Conservation (phyloP, 208 protist species). For the Acanthamoeba triangularis region DNA sequence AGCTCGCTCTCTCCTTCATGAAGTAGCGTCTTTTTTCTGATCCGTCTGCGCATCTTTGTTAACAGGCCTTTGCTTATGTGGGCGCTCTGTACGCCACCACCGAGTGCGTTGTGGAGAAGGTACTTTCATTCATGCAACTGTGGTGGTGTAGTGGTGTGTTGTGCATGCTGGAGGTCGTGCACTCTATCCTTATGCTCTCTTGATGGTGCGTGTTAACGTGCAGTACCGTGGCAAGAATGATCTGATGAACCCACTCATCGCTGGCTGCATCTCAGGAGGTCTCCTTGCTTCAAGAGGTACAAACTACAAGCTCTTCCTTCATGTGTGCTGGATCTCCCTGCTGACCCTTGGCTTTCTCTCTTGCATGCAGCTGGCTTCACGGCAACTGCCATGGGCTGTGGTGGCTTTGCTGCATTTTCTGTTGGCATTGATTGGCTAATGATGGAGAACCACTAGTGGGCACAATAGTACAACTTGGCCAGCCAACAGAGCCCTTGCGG, state of each 20-base stretch:
- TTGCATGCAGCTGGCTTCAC: background rate
- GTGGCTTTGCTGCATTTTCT: slow-evolving; percentile 35
- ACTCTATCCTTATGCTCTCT: background rate
- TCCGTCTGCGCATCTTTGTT: background rate
- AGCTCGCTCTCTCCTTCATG: background rate
- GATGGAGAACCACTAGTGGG: background rate
- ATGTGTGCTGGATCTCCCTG: background rate
- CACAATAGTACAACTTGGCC: no score
- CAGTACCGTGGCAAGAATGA: slow-evolving; percentile 14
- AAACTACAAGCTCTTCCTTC: background rate
- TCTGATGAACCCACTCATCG: slow-evolving; percentile 5
- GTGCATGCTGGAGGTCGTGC: background rate
- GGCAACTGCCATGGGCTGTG: background rate
- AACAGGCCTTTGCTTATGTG: slow-evolving; percentile 20
- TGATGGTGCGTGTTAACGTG: background rate
- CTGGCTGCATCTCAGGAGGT: slow-evolving; percentile 21
- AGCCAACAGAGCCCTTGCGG: no score
- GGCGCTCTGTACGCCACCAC: slow-evolving; percentile 14
- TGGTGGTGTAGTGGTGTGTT: background rate
- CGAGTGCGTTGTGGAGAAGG: slow-evolving; percentile 23
- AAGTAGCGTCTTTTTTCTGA: background rate
- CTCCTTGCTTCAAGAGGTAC: background rate
- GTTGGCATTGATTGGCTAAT: slow-evolving; percentile 24
- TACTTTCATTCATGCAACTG: background rate
- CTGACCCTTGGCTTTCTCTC: background rate